Conservation (phyloP, 176 grass and related monocot genomes). For the Aegilops bicornis region DNA sequence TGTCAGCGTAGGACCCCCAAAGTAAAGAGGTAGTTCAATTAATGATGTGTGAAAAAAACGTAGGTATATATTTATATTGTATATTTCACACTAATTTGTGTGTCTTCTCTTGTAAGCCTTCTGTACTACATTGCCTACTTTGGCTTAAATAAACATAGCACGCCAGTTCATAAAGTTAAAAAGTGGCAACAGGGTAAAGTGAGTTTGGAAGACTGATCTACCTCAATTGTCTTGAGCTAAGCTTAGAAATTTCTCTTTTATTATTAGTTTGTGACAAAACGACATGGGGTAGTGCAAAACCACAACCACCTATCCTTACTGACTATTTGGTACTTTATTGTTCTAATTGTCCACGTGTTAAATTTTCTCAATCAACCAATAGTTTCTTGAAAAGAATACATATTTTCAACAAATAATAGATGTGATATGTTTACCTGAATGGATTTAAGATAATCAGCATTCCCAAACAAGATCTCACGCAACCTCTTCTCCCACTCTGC, state of each 20-base stretch:
- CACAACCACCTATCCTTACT: neutral
- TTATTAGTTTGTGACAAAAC: neutral
- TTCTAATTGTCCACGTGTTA: neutral
- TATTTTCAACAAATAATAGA: neutral
- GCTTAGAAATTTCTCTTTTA: neutral
- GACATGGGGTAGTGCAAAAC: neutral
- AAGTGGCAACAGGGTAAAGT: neutral
- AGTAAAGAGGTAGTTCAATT: neutral
- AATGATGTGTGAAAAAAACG: neutral
- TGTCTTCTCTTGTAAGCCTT: neutral
- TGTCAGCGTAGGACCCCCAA: neutral
- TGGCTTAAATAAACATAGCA: neutral
- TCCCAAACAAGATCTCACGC: slow-evolving; percentile 47
- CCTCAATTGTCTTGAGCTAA: neutral
- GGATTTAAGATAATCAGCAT: slow-evolving; percentile 69
- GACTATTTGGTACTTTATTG: neutral
- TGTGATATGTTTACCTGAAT: slow-evolving; percentile 68
- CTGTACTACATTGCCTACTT: neutral
- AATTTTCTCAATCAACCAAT: neutral
- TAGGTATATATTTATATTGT: neutral
- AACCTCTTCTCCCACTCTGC: slow-evolving; percentile 72
- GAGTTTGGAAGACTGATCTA: neutral
- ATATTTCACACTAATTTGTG: neutral
- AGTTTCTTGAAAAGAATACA: neutral
- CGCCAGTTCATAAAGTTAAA: neutral